Percentiles rank a stretch among this genome's conserved stretches.
Evolutionary conservation across 169 alveolate species (phyloP).

Genomic region (Babesia gibsoni): DNA sequence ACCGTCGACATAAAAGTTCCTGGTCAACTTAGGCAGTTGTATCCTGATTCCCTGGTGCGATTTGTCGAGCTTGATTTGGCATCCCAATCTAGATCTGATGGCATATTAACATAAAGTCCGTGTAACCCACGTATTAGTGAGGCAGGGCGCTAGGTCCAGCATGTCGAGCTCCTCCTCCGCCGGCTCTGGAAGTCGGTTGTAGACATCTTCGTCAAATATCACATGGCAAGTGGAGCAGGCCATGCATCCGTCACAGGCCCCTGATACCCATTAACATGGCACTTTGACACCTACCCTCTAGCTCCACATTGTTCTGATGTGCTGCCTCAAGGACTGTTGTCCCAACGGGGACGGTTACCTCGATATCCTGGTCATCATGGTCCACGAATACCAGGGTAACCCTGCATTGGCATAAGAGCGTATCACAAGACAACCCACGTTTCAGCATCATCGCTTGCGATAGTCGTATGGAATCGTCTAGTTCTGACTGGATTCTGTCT

Average conservation of each 20-base stretch:
- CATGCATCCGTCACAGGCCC: slow-evolving; percentile 94
- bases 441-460: slow-evolving; percentile 9
- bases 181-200: slow-evolving; percentile 85
- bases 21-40: slow-evolving; percentile 86
- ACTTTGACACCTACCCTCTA: slow-evolving; percentile 74
- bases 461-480: not conserved
- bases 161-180: slow-evolving; percentile 91
- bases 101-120: not conserved
- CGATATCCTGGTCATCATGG: slow-evolving; percentile 66
- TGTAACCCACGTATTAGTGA: slow-evolving; percentile 84
- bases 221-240: slow-evolving; percentile 98
- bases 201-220: slow-evolving; percentile 85
- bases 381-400: slow-evolving; percentile 61
- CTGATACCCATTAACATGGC: slow-evolving; percentile 58
- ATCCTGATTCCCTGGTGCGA: slow-evolving; percentile 82
- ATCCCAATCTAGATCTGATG: slow-evolving; percentile 90
- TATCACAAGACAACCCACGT: not conserved
- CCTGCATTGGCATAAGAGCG: not conserved
- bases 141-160: slow-evolving; percentile 94
- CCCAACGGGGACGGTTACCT: slow-evolving; percentile 73
- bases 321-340: slow-evolving; percentile 81
- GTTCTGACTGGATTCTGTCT: not conserved
- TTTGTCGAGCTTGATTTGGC: slow-evolving; percentile 84
- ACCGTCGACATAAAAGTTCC: slow-evolving; percentile 94
- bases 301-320: slow-evolving; percentile 70